Base-by-base conservation (phyloP, 108 stramenopile species). In the Cyclotella atomus region DNA sequence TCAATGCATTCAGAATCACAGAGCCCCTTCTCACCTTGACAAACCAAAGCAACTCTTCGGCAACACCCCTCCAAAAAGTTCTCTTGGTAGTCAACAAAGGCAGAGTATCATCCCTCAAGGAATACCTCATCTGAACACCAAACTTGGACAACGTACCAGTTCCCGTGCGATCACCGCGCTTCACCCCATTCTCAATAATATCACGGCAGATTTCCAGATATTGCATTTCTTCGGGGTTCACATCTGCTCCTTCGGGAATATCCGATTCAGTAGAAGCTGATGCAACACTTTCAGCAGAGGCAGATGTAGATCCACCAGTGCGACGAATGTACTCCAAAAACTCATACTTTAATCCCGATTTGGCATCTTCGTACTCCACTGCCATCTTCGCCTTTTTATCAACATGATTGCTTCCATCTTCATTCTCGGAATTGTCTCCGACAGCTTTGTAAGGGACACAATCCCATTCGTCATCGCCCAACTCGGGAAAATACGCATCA, bases 1-100 rank as follows among this genome's bases (percentile, higher is more conserved):
- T 59, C 24, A n/a, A n/a, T n/a, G n/a, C n/a, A n/a, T n/a, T n/a
- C n/a, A n/a, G n/a, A n/a, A n/a, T n/a, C n/a, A n/a, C n/a, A n/a
- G n/a, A n/a, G n/a, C n/a, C n/a, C n/a, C n/a, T n/a, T n/a, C 74
- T 60, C 41, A 81, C 76, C 28, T 77, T 67, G 53, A 99, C 82
- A 85, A 99, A 99, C 99, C 99, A 99, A 53, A 99, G 77, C 29
- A 99, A 79, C 70, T 99, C 99, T 87, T 99, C 99, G 0, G 98
- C 99, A 34, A 99, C 98, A 19, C 98, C 99, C 38, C 98, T 85
- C 99, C 98, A 99, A 73, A 99, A 99, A 49, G 97, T 97, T 44
- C 96, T 86, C 85, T 99, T 99, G 35, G 99, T 99, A 8, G 99
- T 99, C 24, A 99, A 73, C 23, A 99, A 87, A 17, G 99, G 99